Conservation (phyloP, 2,329 filamentous ascomycete species). For the Cryphonectria parasitica region DNA sequence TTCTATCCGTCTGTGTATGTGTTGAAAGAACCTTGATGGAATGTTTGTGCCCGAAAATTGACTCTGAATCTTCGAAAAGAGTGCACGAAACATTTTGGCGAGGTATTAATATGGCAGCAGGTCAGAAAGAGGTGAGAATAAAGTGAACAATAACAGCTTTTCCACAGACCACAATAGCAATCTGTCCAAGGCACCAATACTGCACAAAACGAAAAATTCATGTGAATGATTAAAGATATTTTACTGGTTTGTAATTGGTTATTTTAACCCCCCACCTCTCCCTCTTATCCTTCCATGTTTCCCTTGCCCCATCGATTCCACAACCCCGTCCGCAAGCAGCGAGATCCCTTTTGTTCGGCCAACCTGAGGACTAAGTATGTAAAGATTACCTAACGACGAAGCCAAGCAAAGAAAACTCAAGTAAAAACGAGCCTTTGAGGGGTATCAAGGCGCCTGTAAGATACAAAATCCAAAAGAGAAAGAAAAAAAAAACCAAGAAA, state of each 20-base stretch:
- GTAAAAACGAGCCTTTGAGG: slow-evolving; percentile 7
- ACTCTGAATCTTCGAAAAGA: not conserved
- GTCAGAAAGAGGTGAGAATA: not conserved
- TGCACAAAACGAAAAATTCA: not conserved
- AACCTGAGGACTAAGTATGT: not conserved
- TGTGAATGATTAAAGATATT: not conserved
- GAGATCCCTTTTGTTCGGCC: too few relatives aligned
- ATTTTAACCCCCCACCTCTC: too few relatives aligned
- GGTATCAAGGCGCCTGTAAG: slow-evolving; percentile 21
- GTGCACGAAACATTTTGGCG: not conserved
- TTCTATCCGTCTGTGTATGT: not conserved
- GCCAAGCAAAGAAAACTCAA: slow-evolving; percentile 6
- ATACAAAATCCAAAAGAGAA: slow-evolving; percentile 16
- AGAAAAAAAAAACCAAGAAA: slow-evolving; percentile 27
- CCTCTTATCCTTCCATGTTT: not conserved
- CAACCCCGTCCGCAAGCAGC: not conserved
- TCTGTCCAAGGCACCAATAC: not conserved
- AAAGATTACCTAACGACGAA: slow-evolving; percentile 9
- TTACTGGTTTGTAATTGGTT: not conserved
- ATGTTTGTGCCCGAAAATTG: not conserved
- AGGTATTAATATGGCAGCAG: not conserved
- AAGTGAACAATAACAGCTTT: not conserved
- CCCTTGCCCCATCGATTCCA: not conserved
- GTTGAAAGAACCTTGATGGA: too few relatives aligned
- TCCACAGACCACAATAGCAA: not conserved